A percentile compares a stretch with the other conserved stretches of the same genome.
Evolutionary conservation across 805 yeast species (phyloP).

Genomic region (Novakomyces olei): DNA sequence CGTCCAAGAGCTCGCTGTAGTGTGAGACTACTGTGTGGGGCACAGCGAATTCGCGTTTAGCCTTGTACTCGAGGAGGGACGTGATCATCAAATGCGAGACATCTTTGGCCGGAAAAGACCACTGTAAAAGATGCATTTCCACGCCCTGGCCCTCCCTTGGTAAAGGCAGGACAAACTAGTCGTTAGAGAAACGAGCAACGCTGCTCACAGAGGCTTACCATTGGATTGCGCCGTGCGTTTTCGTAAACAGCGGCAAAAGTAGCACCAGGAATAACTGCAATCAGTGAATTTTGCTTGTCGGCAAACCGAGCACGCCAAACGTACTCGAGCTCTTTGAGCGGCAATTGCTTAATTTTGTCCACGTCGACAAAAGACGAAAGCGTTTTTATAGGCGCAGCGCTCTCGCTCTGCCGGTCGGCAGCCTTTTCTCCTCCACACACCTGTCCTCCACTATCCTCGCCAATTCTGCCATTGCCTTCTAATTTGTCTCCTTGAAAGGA

Average conservation of each 20-base stretch:
- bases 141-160: conserved; percentile 34
- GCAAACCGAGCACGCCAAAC: conserved; percentile 81
- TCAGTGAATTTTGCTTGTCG: conserved; percentile 25
- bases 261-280: conserved; percentile 13
- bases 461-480: no score
- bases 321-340: conserved; percentile 38
- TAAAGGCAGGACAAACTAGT: conserved; percentile 75
- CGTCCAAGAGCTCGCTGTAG: conserved; percentile 48
- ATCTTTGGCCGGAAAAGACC: conserved; percentile 68
- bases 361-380: conserved; percentile 48
- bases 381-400: conserved; percentile 25
- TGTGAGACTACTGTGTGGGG: conserved; percentile 84
- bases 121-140: conserved; percentile 82
- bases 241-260: conserved; percentile 23
- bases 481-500: not conserved
- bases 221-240: conserved; percentile 52
- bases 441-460: no score
- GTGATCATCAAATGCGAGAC: conserved; percentile 83
- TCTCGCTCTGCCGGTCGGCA: not conserved
- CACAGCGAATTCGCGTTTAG: conserved; percentile 76
- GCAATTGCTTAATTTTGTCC: conserved; percentile 38
- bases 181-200: no score
- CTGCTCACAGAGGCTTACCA: no score
- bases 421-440: no score
- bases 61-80: conserved; percentile 72